Conservation (phyloP, 352 stramenopile genomes). For the Phytophthora melonis region DNA sequence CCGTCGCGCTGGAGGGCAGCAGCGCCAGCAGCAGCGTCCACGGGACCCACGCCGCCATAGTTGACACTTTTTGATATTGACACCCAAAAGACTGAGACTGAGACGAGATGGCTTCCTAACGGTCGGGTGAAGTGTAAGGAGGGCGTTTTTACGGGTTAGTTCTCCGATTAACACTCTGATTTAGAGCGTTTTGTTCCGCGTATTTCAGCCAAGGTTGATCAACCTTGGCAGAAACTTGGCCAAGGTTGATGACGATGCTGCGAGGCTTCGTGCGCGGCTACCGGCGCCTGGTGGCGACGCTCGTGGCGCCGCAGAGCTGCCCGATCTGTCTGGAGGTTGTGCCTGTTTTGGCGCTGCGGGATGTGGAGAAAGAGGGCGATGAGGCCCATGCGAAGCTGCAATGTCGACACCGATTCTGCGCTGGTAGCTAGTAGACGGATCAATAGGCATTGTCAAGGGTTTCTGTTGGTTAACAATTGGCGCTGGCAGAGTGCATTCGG, state of each 20-base stretch:
- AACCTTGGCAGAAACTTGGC: too few relatives aligned
- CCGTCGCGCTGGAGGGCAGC: conserved; percentile 53
- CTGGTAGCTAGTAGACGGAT: conserved; percentile 26
- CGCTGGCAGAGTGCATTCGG: conserved; percentile 48
- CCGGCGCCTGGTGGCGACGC: conserved; percentile 57
- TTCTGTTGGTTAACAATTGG: not conserved
- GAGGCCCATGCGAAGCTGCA: conserved; percentile 54
- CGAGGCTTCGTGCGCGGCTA: conserved; percentile 62
- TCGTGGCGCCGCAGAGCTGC: conserved; percentile 50
- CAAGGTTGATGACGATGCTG: conserved; percentile 58
- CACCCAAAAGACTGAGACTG: not conserved
- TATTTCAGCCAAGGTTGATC: too few relatives aligned
- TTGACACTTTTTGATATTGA: not conserved
- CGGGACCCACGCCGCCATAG: conserved; percentile 45
- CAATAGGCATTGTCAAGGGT: not conserved
- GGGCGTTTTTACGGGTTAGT: too few relatives aligned
- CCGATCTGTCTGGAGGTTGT: conserved; percentile 74
- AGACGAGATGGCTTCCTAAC: not conserved
- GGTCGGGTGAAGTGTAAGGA: too few relatives aligned
- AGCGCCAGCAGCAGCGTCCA: conserved; percentile 66
- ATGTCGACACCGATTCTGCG: conserved; percentile 72
- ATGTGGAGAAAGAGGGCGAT: conserved; percentile 34
- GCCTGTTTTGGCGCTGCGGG: conserved; percentile 47
- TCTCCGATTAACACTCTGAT: too few relatives aligned
- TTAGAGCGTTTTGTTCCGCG: too few relatives aligned